These are phyloP conservation scores for Beauveria australis DNA, from an alignment of 2,329 filamentous ascomycete genomes.

Conservation along the genomic window DNA sequence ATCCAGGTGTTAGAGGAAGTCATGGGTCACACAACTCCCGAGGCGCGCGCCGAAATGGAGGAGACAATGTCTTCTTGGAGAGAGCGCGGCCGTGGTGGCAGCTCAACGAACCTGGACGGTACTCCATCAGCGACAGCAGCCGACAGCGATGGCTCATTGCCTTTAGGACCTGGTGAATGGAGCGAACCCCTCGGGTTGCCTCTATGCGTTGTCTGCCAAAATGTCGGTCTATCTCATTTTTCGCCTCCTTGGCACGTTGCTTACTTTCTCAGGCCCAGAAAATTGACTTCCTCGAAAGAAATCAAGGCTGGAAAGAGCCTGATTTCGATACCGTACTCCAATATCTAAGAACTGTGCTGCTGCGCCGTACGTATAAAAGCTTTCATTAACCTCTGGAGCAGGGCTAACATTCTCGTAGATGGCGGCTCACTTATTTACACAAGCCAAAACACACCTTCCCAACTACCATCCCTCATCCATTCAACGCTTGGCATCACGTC, in stretches of 20 bases:
- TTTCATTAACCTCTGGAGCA: background rate
- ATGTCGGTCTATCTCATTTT: constrained; percentile 47
- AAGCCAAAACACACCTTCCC: constrained; percentile 65
- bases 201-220: constrained; percentile 91
- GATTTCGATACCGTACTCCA: constrained; percentile 95
- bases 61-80: constrained; percentile 76
- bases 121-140: constrained; percentile 48
- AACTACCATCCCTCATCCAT: constrained; percentile 72
- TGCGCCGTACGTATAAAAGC: constrained; percentile 59
- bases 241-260: constrained; percentile 6
- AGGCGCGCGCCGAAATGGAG: constrained; percentile 77
- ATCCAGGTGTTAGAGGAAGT: constrained; percentile 74
- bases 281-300: constrained; percentile 84
- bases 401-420: constrained; percentile 41
- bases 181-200: constrained; percentile 81
- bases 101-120: constrained; percentile 54
- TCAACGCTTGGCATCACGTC: constrained; percentile 82
- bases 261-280: constrained; percentile 59
- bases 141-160: constrained; percentile 63
- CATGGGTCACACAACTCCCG: constrained; percentile 62
- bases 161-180: constrained; percentile 84
- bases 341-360: constrained; percentile 77
- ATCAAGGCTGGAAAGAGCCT: constrained; percentile 88
- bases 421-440: constrained; percentile 82
- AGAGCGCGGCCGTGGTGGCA: constrained; percentile 61